Base-by-base conservation (phyloP, 306 rosid genomes). In the Sindora glabra region DNA sequence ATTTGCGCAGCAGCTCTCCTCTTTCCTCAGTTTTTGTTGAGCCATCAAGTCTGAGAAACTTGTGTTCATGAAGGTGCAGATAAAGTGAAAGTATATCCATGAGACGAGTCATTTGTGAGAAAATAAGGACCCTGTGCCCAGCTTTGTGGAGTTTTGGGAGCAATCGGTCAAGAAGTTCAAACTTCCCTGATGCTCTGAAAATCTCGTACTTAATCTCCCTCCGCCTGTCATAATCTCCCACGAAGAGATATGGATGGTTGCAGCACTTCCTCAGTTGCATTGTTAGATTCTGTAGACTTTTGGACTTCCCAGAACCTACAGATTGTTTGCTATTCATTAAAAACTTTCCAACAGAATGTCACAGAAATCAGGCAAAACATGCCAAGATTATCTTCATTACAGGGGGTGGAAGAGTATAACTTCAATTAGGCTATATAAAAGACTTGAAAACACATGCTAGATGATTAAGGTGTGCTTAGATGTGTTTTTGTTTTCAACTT, bases 221-320 rank as follows among this genome's bases (percentile, higher is more conserved):
- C 65, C 82, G 75, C 74, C 84, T 84, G 79, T n/a, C n/a, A n/a
- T 89, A 87, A 3, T 94, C 90, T 69, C 87, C 94, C 72, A 85
- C 89, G 19, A 94, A 94, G 69, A 94, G 97, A 76, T 89, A 94
- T 26, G 99, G 99, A 73, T 94, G 97, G 70, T 94, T 94, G 74
- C 99, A 94, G 62, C 99, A 94, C 78, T 94, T 94, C 30, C 99
- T 80, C 57, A 94, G 97, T 77, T 94, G 97, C 99, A 94, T 94
- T 33, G 99, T 94, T 55, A 94, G 81, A 77, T 94, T 94, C 72
- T 94, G 99, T 60, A 94, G 80, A 67, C 97, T 87, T 75, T 81
- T 94, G 34, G 99, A 94, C 77, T 94, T 94, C 63, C 99, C 99
- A 67, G 95, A 71, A 74, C 99, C 99, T 94, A 72, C 69, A 77